Conservation (phyloP, 208 protist species). For the Crithidia acanthocephali region DNA sequence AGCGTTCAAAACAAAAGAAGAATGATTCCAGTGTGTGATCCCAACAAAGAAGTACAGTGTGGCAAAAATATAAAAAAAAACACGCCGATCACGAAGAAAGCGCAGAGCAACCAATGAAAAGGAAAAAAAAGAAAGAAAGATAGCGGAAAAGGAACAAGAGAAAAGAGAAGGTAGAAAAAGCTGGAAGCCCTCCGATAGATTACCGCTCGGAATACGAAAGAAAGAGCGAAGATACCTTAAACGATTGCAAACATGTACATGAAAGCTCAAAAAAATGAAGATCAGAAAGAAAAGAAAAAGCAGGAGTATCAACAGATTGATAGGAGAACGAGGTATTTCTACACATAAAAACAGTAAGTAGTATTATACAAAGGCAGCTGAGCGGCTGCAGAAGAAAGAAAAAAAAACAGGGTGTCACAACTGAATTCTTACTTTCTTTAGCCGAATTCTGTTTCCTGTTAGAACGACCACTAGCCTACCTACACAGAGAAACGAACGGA, state of each 20-base stretch:
- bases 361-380: not conserved
- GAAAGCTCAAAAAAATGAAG: not conserved
- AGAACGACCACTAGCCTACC: too few relatives aligned
- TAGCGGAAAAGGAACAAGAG: not conserved
- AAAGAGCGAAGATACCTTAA: not conserved
- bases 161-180: not conserved
- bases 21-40: too few relatives aligned
- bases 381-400: conserved; percentile 3
- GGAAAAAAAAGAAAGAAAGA: not conserved
- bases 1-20: not conserved
- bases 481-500: too few relatives aligned
- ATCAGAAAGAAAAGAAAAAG: not conserved
- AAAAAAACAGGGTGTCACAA: not conserved
- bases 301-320: too few relatives aligned
- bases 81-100: not conserved
- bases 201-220: not conserved
- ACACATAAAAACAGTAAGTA: not conserved
- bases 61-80: not conserved
- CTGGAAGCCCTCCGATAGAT: not conserved
- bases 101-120: not conserved
- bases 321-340: too few relatives aligned
- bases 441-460: too few relatives aligned
- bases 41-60: not conserved
- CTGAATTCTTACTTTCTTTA: too few relatives aligned
- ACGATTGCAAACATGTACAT: not conserved